Percentiles rank a stretch among this genome's conserved stretches.
Evolutionary conservation across 2,329 filamentous ascomycete genomes (phyloP).

Genomic region (Ophiostoma himal-ulmi): DNA sequence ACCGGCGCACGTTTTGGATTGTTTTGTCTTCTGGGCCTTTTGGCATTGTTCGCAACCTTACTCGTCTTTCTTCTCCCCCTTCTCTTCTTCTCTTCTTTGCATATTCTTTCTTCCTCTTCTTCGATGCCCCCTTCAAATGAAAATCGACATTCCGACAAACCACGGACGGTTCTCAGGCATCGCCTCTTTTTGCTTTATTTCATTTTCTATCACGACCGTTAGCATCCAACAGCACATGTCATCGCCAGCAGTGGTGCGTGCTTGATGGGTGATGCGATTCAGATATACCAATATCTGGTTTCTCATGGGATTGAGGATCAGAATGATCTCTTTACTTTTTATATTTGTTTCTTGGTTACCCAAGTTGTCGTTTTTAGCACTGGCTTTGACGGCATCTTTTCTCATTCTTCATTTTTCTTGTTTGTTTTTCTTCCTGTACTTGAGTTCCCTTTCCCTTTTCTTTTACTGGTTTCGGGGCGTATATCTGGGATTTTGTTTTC

Average conservation of each 20-base stretch:
- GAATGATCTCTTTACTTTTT: constrained; percentile 10
- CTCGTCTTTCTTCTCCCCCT: neutral
- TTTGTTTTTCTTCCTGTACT: neutral
- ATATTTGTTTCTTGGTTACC: neutral
- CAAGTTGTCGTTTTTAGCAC: neutral
- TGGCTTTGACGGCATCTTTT: neutral
- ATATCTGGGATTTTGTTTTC: neutral
- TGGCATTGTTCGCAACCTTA: neutral
- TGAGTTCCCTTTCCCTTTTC: constrained; percentile 1
- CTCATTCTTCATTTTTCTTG: neutral
- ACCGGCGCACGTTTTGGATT: constrained; percentile 7
- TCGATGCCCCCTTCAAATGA: neutral
- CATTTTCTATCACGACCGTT: neutral
- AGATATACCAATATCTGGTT: constrained; percentile 10
- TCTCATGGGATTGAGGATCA: constrained; percentile 3
- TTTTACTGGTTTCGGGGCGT: constrained; percentile 15
- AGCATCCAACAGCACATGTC: neutral
- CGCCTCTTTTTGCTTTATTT: neutral
- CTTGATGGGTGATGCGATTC: neutral
- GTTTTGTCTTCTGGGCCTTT: constrained; percentile 1
- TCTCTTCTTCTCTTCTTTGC: constrained; percentile 8
- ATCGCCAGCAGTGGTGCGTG: neutral
- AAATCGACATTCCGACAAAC: neutral
- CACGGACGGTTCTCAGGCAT: neutral
- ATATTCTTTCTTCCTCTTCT: neutral